Conservation (phyloP, 495 filamentous ascomycete species). For the Penicillium lagena region DNA sequence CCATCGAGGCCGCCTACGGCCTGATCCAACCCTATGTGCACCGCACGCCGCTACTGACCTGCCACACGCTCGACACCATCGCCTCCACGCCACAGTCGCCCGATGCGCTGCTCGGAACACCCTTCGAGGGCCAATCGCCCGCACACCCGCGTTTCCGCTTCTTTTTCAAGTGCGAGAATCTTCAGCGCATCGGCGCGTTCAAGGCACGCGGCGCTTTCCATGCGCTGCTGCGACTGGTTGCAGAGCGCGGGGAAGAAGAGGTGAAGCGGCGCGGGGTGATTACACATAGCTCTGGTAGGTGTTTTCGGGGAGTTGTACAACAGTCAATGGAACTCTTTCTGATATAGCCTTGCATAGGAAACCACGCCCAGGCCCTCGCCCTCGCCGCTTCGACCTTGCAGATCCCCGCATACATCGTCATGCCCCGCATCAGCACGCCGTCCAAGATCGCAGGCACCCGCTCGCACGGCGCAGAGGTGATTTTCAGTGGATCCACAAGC, state of each 20-base stretch:
- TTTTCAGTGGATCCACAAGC: constrained; percentile 76
- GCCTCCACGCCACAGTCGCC: constrained; percentile 64
- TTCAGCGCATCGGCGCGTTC: constrained; percentile 87
- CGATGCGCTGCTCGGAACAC: constrained; percentile 46
- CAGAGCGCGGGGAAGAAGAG: constrained; percentile 53
- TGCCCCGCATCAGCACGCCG: constrained; percentile 76
- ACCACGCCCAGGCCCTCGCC: constrained; percentile 92
- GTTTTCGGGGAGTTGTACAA: background rate
- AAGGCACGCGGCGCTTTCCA: constrained; percentile 90
- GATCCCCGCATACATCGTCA: constrained; percentile 76
- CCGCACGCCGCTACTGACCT: constrained; percentile 76
- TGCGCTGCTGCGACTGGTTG: constrained; percentile 67
- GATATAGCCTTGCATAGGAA: constrained; percentile 47
- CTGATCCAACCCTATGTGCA: constrained; percentile 75
- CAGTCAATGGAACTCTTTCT: no score
- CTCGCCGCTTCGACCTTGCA: constrained; percentile 66
- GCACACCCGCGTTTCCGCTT: constrained; percentile 63
- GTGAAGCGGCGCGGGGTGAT: constrained; percentile 63
- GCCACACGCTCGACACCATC: constrained; percentile 60
- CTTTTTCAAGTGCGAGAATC: constrained; percentile 97
- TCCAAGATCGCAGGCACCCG: constrained; percentile 81
- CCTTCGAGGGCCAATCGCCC: constrained; percentile 50
- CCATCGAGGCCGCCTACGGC: constrained; percentile 61
- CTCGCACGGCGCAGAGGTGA: constrained; percentile 67
- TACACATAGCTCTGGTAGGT: constrained; percentile 81